Conservation (phyloP, 148 eudicot species). For the Gaultheria prostrata region DNA sequence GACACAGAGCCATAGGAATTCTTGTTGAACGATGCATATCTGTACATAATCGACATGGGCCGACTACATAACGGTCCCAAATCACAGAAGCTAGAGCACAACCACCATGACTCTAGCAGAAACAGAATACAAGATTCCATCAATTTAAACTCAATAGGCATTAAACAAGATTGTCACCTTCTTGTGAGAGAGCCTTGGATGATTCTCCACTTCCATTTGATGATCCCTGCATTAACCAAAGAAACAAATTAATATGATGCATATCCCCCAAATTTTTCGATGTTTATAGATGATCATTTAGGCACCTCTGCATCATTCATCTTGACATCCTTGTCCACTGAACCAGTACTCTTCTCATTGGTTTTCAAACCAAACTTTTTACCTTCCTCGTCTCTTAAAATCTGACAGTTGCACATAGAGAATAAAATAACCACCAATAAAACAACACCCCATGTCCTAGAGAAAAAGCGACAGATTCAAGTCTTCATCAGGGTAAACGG, state of each 20-base stretch:
- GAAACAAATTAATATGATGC: slow-evolving; percentile 5
- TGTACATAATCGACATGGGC: neutral
- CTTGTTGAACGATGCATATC: neutral
- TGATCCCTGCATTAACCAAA: slow-evolving; percentile 48
- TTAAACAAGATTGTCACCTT: slow-evolving; percentile 38
- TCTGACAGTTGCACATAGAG: slow-evolving; percentile 30
- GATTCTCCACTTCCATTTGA: slow-evolving; percentile 58
- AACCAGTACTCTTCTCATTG: slow-evolving; percentile 55
- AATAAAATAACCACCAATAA: slow-evolving; percentile 9
- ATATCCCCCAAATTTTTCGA: neutral
- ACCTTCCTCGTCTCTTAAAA: slow-evolving; percentile 89
- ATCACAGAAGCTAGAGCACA: neutral
- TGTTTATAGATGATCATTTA: slow-evolving; percentile 7
- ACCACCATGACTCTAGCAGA: neutral
- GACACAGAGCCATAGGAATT: neutral
- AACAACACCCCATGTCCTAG: neutral
- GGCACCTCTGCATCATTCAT: slow-evolving; percentile 88
- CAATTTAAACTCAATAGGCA: neutral
- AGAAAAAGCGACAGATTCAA: neutral
- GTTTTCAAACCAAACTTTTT: slow-evolving; percentile 72
- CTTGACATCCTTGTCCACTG: slow-evolving; percentile 65
- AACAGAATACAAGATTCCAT: neutral
- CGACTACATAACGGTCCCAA: neutral
- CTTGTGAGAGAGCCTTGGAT: slow-evolving; percentile 46
- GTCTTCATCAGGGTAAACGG: slow-evolving; percentile 4